These are phyloP conservation scores for Pichia eremophila DNA, from an alignment of 805 yeast genomes.

Conservation along the genomic window DNA sequence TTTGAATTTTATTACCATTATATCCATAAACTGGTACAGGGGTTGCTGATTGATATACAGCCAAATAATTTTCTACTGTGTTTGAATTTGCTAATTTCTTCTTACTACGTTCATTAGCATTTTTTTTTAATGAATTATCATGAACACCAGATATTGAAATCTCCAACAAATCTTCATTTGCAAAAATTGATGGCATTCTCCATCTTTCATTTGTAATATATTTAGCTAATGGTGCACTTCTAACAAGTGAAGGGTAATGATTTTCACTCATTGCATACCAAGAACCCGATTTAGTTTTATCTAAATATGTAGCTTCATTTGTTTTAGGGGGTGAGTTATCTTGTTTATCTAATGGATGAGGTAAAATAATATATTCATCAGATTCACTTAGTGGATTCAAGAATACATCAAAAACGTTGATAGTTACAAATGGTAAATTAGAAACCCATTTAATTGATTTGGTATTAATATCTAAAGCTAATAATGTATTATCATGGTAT, in stretches of 20 bases:
- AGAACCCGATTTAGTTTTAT: slow-evolving; percentile 49
- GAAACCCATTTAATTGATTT: slow-evolving; percentile 76
- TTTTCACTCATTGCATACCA: slow-evolving; percentile 84
- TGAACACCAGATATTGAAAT: slow-evolving; percentile 46
- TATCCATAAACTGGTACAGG: background rate
- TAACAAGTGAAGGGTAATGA: slow-evolving; percentile 73
- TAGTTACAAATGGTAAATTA: slow-evolving; percentile 60
- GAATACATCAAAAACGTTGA: slow-evolving; percentile 73
- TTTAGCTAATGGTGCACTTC: slow-evolving; percentile 66
- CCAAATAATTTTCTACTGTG: slow-evolving; percentile 1
- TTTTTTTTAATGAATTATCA: slow-evolving; percentile 17
- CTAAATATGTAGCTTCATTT: slow-evolving; percentile 50
- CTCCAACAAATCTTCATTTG: slow-evolving; percentile 30
- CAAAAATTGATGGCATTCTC: slow-evolving; percentile 30
- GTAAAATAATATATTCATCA: slow-evolving; percentile 41
- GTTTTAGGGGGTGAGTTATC: background rate
- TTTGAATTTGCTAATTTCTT: background rate
- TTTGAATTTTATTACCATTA: background rate
- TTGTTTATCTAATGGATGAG: slow-evolving; percentile 49
- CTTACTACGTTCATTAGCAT: background rate
- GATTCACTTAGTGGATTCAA: slow-evolving; percentile 14
- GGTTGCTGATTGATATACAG: slow-evolving; percentile 4
- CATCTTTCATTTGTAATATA: slow-evolving; percentile 42
- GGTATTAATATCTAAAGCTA: slow-evolving; percentile 63
- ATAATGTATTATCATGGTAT: slow-evolving; percentile 65